Evolutionary conservation across 2,329 filamentous ascomycete species (phyloP).

Genomic region (Pseudonectria foliicola): DNA sequence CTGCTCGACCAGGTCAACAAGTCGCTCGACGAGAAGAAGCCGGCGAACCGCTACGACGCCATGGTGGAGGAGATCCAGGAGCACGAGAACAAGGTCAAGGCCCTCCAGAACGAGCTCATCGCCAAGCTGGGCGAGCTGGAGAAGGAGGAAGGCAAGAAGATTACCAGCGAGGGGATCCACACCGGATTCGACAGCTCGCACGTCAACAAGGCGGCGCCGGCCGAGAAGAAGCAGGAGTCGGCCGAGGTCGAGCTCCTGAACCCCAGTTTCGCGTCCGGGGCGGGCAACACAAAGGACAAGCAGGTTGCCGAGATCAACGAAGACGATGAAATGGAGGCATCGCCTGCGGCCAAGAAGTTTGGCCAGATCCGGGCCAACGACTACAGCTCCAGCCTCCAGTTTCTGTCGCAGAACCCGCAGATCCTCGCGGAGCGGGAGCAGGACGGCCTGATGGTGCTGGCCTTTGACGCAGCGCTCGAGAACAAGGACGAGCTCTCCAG

Average conservation of each 20-base stretch:
- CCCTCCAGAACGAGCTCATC: constrained; percentile 67
- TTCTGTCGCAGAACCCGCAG: constrained; percentile 69
- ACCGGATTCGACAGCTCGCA: constrained; percentile 86
- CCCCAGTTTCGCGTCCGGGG: constrained; percentile 38
- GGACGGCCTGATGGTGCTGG: constrained; percentile 82
- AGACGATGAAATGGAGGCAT: constrained; percentile 68
- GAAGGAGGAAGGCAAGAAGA: constrained; percentile 78
- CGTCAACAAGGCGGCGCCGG: constrained; percentile 55
- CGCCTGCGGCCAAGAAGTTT: constrained; percentile 72
- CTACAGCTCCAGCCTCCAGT: constrained; percentile 66
- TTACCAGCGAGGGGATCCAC: constrained; percentile 84
- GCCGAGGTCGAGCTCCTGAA: constrained; percentile 69
- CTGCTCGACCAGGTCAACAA: constrained; percentile 87
- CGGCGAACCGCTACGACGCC: constrained; percentile 59
- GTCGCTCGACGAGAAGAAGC: constrained; percentile 70
- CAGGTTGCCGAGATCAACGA: constrained; percentile 39
- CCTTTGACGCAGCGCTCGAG: constrained; percentile 81
- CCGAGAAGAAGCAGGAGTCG: constrained; percentile 40
- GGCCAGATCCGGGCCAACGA: constrained; percentile 69
- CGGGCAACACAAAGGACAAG: constrained; percentile 10
- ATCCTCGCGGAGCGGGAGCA: constrained; percentile 81
- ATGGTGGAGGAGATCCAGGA: constrained; percentile 73
- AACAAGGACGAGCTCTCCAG: constrained; percentile 68
- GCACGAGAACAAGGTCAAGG: constrained; percentile 71
- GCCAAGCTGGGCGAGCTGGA: constrained; percentile 74